These are phyloP conservation scores for Lichtheimia corymbifera DNA, from an alignment of 371 early-diverging fungal genomes.

Conservation along the genomic window DNA sequence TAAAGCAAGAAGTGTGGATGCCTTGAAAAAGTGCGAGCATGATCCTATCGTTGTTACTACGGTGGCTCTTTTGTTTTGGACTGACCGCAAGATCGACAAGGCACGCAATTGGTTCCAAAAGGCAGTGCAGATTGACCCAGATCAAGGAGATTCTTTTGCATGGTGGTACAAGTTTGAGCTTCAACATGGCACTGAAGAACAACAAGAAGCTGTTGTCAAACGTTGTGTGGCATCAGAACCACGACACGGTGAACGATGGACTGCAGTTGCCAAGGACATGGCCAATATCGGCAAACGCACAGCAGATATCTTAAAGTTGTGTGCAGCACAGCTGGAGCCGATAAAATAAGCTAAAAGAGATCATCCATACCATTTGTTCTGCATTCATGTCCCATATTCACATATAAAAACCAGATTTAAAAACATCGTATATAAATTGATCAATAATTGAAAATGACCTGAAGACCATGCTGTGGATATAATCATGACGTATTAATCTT, in stretches of 20 bases:
- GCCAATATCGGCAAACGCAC: slow-evolving; percentile 66
- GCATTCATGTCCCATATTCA: too few relatives aligned
- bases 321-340: slow-evolving; percentile 44
- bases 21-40: slow-evolving; percentile 89
- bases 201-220: slow-evolving; percentile 60
- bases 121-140: slow-evolving; percentile 81
- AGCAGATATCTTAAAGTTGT: slow-evolving; percentile 67
- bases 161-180: slow-evolving; percentile 93
- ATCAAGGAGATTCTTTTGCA: slow-evolving; percentile 94
- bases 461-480: too few relatives aligned
- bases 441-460: too few relatives aligned
- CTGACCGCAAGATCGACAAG: slow-evolving; percentile 90
- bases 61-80: slow-evolving; percentile 92
- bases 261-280: slow-evolving; percentile 75
- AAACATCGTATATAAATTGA: too few relatives aligned
- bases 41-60: slow-evolving; percentile 79
- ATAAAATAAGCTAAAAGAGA: slow-evolving; percentile 1
- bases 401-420: too few relatives aligned
- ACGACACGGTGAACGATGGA: slow-evolving; percentile 91
- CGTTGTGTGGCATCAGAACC: slow-evolving; percentile 84
- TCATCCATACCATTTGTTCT: background rate
- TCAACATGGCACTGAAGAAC: slow-evolving; percentile 70
- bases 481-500: too few relatives aligned
- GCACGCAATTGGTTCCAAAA: slow-evolving; percentile 91
- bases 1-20: slow-evolving; percentile 87